Percentiles rank a stretch among this genome's conserved stretches.
These are phyloP conservation scores for Diplodia mutila DNA, from an alignment of 2,329 filamentous ascomycete species.

Conservation along the genomic window DNA sequence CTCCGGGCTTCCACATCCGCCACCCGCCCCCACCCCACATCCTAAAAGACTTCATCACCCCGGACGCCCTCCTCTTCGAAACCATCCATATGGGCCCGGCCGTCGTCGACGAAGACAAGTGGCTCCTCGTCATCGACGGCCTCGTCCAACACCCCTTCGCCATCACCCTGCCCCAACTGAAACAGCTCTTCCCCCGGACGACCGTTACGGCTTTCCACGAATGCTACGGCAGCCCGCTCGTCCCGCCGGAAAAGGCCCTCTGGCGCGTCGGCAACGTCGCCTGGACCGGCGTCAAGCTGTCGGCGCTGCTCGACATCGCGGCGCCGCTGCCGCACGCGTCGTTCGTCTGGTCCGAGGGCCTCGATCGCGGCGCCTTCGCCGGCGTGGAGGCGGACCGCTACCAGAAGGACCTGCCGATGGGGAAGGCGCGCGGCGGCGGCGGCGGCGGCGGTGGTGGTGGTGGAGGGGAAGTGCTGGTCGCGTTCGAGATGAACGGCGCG, in stretches of 20 bases:
- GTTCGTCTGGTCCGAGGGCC: conserved; percentile 38
- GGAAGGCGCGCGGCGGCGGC: conserved; percentile 32
- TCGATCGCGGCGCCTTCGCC: conserved; percentile 36
- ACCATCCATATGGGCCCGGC: conserved; percentile 44
- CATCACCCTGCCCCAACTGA: conserved; percentile 35
- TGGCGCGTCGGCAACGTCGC: conserved; percentile 42
- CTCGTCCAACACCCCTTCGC: conserved; percentile 36
- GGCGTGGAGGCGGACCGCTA: conserved; percentile 35
- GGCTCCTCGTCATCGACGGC: conserved; percentile 38
- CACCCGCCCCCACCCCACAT: conserved; percentile 37
- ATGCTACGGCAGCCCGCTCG: conserved; percentile 43
- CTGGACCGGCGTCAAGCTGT: conserved; percentile 41
- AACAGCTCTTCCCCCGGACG: conserved; percentile 32
- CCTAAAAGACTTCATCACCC: conserved; percentile 34
- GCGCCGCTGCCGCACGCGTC: conserved; percentile 21
- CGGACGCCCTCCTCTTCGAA: conserved; percentile 39
- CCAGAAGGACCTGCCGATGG: conserved; percentile 39
- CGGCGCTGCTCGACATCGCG: conserved; percentile 33
- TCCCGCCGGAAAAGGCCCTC: conserved; percentile 34
- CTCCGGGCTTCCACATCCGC: conserved; percentile 30
- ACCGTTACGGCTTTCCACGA: conserved; percentile 41
- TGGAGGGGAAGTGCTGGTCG: conserved; percentile 38
- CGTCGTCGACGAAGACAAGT: conserved; percentile 35
- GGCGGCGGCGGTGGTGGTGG: neutral
- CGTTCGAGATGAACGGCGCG: conserved; percentile 35